Percentiles rank a stretch among this genome's conserved stretches.
phyloP scores from a whole-genome alignment of 768 basidiomycete species.

The Phylloporus rhodoxanthus region DNA sequence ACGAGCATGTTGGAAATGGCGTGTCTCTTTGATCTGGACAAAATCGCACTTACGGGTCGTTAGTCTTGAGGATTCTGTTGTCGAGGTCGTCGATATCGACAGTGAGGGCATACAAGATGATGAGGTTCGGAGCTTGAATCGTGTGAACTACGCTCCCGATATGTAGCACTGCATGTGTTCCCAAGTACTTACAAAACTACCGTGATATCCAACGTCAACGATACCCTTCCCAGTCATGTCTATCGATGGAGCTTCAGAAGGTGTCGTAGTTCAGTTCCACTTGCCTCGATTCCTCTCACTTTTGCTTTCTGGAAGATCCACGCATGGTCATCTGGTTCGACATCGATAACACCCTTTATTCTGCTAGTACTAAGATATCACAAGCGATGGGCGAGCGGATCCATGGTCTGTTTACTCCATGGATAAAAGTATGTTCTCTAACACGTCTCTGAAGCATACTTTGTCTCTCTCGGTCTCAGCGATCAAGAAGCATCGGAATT shows the following conservation, averaged over 20 bases:
- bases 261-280: slow-evolving; percentile 6
- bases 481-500: slow-evolving; percentile 65
- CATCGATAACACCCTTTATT: slow-evolving; percentile 86
- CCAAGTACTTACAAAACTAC: background rate
- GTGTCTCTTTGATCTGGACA: slow-evolving; percentile 9
- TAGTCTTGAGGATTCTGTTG: slow-evolving; percentile 40
- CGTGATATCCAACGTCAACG: slow-evolving; percentile 5
- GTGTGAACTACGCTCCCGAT: slow-evolving; percentile 24
- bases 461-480: slow-evolving; percentile 59
- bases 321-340: slow-evolving; percentile 72
- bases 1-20: background rate
- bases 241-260: slow-evolving; percentile 19
- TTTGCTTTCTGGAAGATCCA: slow-evolving; percentile 36
- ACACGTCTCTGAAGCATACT: slow-evolving; percentile 50
- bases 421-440: background rate
- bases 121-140: slow-evolving; percentile 19
- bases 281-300: slow-evolving; percentile 1
- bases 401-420: slow-evolving; percentile 45
- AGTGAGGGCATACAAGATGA: slow-evolving; percentile 11
- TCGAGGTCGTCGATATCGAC: slow-evolving; percentile 25
- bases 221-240: slow-evolving; percentile 28
- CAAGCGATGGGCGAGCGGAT: slow-evolving; percentile 77
- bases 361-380: slow-evolving; percentile 65
- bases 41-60: slow-evolving; percentile 36
- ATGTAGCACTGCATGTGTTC: too few species aligned